Evolutionary conservation across 352 stramenopile genomes (phyloP).

Genomic region (Phytopythium aichiense): DNA sequence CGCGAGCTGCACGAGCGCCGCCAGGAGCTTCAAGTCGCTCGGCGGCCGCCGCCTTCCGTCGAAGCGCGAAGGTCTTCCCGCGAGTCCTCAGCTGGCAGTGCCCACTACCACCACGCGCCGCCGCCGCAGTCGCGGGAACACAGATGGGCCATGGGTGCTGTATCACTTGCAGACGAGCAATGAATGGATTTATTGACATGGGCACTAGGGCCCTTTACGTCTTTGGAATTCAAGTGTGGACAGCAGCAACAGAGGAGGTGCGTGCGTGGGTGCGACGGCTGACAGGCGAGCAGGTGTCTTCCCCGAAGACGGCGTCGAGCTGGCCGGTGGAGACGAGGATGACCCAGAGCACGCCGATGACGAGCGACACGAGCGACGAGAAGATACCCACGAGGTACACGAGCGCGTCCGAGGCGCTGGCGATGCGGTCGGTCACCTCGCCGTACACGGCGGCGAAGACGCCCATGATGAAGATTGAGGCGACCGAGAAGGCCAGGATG

Average conservation of each 20-base stretch:
- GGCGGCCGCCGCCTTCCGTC: not conserved
- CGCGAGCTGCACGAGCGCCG: conserved; percentile 30
- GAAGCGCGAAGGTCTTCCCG: not conserved
- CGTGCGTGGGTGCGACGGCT: not conserved
- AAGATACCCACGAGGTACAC: conserved; percentile 54
- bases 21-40: conserved; percentile 8
- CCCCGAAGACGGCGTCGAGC: conserved; percentile 43
- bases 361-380: conserved; percentile 47
- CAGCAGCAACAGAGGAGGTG: not conserved
- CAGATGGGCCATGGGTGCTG: not conserved
- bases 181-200: not conserved
- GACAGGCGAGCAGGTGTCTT: not conserved
- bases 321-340: conserved; percentile 46
- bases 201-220: not conserved
- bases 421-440: conserved; percentile 43
- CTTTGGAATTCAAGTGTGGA: not conserved
- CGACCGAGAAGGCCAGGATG: conserved; percentile 75
- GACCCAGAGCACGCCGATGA: conserved; percentile 59
- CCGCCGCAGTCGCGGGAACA: not conserved
- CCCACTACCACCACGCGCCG: not conserved
- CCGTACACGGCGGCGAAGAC: conserved; percentile 78
- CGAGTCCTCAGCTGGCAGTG: not conserved
- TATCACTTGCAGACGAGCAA: not conserved
- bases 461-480: conserved; percentile 86
- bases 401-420: conserved; percentile 27